phyloP scores from a whole-genome alignment of 2,329 filamentous ascomycete genomes.

The Fusarium equiseti region DNA sequence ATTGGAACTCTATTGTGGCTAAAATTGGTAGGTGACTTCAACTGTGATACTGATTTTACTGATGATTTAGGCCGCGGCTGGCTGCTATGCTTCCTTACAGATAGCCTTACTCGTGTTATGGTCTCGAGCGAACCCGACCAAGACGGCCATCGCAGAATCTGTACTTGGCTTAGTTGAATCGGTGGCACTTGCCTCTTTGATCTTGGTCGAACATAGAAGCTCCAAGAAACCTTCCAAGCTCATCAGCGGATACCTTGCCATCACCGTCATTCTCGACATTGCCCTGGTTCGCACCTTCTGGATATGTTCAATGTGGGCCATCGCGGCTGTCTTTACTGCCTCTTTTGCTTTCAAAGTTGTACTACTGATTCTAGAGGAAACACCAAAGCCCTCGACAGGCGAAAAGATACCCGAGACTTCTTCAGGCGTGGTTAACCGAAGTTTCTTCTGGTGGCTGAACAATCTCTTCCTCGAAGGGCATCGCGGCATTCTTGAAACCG shows the following conservation, averaged over 20 bases:
- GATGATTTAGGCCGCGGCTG: conserved; percentile 23
- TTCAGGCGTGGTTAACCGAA: conserved; percentile 51
- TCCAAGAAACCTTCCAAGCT: conserved; percentile 51
- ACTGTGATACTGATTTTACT: not conserved
- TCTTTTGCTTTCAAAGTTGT: conserved; percentile 46
- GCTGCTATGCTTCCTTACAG: conserved; percentile 38
- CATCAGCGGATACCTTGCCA: conserved; percentile 50
- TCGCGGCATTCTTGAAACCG: conserved; percentile 39
- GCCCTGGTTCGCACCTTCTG: conserved; percentile 52
- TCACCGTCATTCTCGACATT: conserved; percentile 51
- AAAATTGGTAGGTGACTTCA: conserved; percentile 33
- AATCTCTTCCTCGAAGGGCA: conserved; percentile 47
- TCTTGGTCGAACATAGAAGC: conserved; percentile 52
- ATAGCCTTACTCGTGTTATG: conserved; percentile 46
- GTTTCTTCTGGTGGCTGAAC: conserved; percentile 55
- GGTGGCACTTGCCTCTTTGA: conserved; percentile 45
- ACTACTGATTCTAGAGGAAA: conserved; percentile 51
- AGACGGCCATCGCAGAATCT: conserved; percentile 48
- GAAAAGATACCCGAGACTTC: conserved; percentile 49
- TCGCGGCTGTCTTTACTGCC: conserved; percentile 48
- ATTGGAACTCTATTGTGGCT: conserved; percentile 34
- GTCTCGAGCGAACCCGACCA: conserved; percentile 41
- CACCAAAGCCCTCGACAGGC: conserved; percentile 43
- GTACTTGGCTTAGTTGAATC: conserved; percentile 47
- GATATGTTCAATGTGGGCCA: conserved; percentile 45